phyloP scores from a whole-genome alignment of 805 yeast genomes.

The Saccharomycopsis fodiens region DNA sequence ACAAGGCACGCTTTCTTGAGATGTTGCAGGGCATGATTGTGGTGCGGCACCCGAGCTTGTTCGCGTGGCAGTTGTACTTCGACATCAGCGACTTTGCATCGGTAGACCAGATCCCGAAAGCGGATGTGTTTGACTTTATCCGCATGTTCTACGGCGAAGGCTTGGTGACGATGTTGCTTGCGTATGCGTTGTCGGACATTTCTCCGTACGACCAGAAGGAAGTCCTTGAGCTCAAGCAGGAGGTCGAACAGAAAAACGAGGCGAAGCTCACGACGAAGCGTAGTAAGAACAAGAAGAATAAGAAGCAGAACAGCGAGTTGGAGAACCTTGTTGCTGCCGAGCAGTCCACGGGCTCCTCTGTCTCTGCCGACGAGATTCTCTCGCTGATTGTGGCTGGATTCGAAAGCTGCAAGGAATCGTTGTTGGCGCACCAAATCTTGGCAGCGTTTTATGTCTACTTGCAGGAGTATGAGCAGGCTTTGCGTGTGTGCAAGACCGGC shows the following conservation, averaged over 20 bases:
- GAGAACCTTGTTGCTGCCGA: constrained; percentile 24
- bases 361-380: constrained; percentile 41
- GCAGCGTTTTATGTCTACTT: constrained; percentile 51
- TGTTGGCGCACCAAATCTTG: constrained; percentile 60
- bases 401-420: constrained; percentile 35
- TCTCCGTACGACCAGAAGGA: constrained; percentile 46
- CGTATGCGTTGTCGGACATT: constrained; percentile 57
- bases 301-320: constrained; percentile 8
- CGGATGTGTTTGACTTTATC: constrained; percentile 43
- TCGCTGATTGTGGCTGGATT: constrained; percentile 45
- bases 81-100: constrained; percentile 62
- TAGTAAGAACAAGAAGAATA: constrained; percentile 18
- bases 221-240: constrained; percentile 22
- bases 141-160: constrained; percentile 52
- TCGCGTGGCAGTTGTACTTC: constrained; percentile 67
- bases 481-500: constrained; percentile 53
- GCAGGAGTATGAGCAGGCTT: constrained; percentile 57
- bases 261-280: constrained; percentile 2
- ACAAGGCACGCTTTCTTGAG: constrained; percentile 39
- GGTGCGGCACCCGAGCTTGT: constrained; percentile 49
- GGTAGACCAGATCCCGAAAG: constrained; percentile 42
- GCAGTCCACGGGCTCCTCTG: constrained; percentile 22
- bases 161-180: constrained; percentile 53
- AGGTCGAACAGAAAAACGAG: constrained; percentile 20
- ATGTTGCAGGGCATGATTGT: constrained; percentile 68